Evolutionary conservation across 352 stramenopile species (phyloP), one percentile per base, ranked within the genome.

Genomic region (Achlya hypogyna): DNA sequence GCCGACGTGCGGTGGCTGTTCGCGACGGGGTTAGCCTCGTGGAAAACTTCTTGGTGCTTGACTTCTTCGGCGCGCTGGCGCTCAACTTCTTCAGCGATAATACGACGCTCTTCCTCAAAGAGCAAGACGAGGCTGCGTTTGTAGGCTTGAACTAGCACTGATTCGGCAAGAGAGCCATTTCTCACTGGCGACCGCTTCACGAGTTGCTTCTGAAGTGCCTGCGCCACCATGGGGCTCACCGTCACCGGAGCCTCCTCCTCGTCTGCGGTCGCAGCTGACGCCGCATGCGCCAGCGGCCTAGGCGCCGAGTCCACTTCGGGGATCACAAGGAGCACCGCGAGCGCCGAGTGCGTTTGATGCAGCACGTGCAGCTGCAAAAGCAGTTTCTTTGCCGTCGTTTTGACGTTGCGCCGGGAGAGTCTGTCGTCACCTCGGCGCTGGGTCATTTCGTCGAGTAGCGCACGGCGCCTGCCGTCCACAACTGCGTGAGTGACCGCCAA

Each of bases 311-410:
- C 20, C 45, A 45, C 38, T 43, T 67, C 40, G 32, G 38, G 43
- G n/a, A n/a, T n/a, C 4, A 49, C 42, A 18, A 47, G 20, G 5
- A 67, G 51, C n/a, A 35, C 29, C 14, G 18, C 5, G 20, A 23
- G 59, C 18, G 38, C 51, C 6, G 27, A n/a, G 10, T 27, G 60
- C 40, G 49, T 67, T 25, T 58, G 42, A 18, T n/a, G 29, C 28
- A 67, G 42, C 18, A 67, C 60, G 22, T 67, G 60, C n/a, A 58
- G 32, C n/a, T 67, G 60, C 23, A 67, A 5, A 3, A 67, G 51
- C 3, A 67, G 47, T 35, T 23, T 28, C 27, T 67, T 67, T 1
- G 60, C 60, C n/a, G 27, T 58, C 22, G 42, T 58, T 58, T 67
- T 49, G 28, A 49, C 20, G 20, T 42, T 22, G 45, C 27, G 14